Conservation (phyloP, 1,284 basidiomycete genomes). For the Neonothopanus nambi region DNA sequence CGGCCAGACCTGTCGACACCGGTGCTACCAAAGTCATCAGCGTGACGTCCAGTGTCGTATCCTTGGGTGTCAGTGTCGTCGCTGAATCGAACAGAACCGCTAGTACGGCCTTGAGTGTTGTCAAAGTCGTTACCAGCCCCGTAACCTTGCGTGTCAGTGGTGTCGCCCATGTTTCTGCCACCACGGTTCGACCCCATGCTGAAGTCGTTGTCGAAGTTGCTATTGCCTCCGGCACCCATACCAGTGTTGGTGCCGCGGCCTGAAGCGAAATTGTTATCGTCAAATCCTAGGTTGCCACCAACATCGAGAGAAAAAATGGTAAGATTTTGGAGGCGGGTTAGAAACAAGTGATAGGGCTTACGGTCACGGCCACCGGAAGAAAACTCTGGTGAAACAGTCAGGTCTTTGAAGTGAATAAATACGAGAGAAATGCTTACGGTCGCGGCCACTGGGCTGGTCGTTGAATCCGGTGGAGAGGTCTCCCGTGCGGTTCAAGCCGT, state of each 20-base stretch:
- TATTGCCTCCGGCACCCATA: background rate
- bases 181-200: too few relatives aligned
- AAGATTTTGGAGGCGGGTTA: too few relatives aligned
- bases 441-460: background rate
- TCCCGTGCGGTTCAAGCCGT: background rate
- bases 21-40: background rate
- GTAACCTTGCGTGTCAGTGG: background rate
- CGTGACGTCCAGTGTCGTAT: background rate
- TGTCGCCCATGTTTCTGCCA: background rate
- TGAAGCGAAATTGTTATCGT: too few relatives aligned
- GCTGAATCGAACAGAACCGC: background rate
- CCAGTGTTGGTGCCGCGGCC: background rate
- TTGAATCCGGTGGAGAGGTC: background rate
- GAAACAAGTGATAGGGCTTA: too few relatives aligned
- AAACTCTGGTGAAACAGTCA: too few relatives aligned
- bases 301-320: too few relatives aligned
- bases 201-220: background rate
- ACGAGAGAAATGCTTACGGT: background rate
- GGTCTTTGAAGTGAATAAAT: too few relatives aligned
- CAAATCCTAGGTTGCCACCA: too few relatives aligned
- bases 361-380: background rate
- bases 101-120: background rate
- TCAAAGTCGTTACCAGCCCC: conserved; percentile 1
- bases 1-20: background rate
- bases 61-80: background rate